Percentiles rank a stretch among this genome's conserved stretches.
phyloP scores from a whole-genome alignment of 2,329 filamentous ascomycete genomes.

The Diaporthe humulicola region DNA sequence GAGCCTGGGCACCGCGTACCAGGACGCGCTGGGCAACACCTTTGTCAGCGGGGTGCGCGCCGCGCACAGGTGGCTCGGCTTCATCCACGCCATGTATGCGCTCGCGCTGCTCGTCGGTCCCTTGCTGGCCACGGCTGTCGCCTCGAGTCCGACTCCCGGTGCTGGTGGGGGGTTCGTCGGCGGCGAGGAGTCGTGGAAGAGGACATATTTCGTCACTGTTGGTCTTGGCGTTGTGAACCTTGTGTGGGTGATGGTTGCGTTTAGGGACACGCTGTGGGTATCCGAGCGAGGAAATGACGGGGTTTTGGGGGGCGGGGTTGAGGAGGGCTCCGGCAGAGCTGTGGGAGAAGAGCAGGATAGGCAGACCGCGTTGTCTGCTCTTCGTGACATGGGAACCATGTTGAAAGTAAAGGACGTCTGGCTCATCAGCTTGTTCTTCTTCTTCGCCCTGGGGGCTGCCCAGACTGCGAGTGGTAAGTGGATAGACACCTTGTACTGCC shows the following conservation, averaged over 20 bases:
- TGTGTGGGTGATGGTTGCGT: conserved; percentile 59
- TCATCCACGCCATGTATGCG: conserved; percentile 75
- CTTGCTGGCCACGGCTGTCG: conserved; percentile 66
- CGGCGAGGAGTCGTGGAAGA: conserved; percentile 57
- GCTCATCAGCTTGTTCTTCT: conserved; percentile 73
- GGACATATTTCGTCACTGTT: conserved; percentile 69
- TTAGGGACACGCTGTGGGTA: conserved; percentile 60
- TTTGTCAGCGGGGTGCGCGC: conserved; percentile 65
- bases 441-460: conserved; percentile 70
- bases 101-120: conserved; percentile 69
- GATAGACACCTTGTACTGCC: not conserved
- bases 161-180: conserved; percentile 43
- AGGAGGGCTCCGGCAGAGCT: conserved; percentile 34
- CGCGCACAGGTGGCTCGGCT: conserved; percentile 71
- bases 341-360: conserved; percentile 51
- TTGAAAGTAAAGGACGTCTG: conserved; percentile 62
- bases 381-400: conserved; percentile 46
- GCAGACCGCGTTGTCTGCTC: conserved; percentile 55
- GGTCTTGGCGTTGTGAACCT: conserved; percentile 66
- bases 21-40: conserved; percentile 74
- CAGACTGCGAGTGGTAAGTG: conserved; percentile 63
- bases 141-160: conserved; percentile 47
- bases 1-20: conserved; percentile 71
- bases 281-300: conserved; percentile 40
- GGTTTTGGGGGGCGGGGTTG: conserved; percentile 2